Evolutionary conservation across 805 yeast species (phyloP), one percentile per base, ranked within the genome.

Genomic region (Lipomyces orientalis): DNA sequence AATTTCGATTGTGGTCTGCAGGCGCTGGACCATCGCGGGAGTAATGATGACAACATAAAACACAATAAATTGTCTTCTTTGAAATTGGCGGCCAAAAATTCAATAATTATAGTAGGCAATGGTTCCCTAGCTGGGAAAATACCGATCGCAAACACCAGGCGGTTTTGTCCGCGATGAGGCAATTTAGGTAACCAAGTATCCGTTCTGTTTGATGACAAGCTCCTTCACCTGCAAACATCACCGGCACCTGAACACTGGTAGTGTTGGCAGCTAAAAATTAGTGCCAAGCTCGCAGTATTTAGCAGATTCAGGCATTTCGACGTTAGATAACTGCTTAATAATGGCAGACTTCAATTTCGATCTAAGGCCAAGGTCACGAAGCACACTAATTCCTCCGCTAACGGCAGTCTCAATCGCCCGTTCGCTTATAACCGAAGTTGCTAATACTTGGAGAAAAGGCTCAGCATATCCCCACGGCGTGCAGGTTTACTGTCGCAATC

Each of bases 371-470:
- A 66, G 60, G 64, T 12, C 61, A 2, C 56, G 34, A 22, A 22
- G 37, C 10, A 29, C 64, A 16, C 57, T 66, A 14, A 66, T 63
- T 5, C 61, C 69, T 4, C 62, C 62, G 14, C 56, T 61, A 9
- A 62, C 66, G 10, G 69, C 69, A 19, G 58, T 66, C 22, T 62
- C 69, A 52, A 55, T 66, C 5, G 69, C 69, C 4, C 69, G 69
- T 9, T 49, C 69, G 14, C 35, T 66, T 39, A 66, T 66, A 31
- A 61, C 69, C 37, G 69, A 66, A 34, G 59, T 66, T 37, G 62
- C 60, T 31, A 43, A 52, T 9, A 60, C 65, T 1, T 66, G 69
- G 69, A 59, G 31, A 8, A 51, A 52, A 34, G 31, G 57, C 52
- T 35, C 29, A 37, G 12, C 43, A 31, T 63, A 43, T 46, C 46